Evolutionary conservation across 2,329 filamentous ascomycete genomes (phyloP).

Genomic region (Penicillium sp.): DNA sequence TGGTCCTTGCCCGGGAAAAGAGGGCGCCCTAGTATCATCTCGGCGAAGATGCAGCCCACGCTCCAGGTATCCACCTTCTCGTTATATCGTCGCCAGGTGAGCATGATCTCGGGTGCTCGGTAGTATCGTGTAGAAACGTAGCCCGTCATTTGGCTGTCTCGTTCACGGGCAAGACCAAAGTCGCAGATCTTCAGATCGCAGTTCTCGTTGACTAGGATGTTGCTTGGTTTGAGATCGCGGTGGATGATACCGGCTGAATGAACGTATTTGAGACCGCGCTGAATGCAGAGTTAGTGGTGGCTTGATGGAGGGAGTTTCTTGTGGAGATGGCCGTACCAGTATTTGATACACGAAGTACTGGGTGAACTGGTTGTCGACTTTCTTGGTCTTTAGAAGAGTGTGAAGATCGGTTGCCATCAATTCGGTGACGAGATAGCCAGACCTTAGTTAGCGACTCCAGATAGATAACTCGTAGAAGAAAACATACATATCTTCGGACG

Average conservation of each 20-base stretch:
- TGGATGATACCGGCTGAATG: slow-evolving; percentile 97
- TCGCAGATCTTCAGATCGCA: slow-evolving; percentile 99
- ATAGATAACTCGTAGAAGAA: background rate
- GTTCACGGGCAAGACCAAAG: slow-evolving; percentile 93
- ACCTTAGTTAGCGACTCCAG: background rate
- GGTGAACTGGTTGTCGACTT: slow-evolving; percentile 97
- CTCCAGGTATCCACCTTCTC: slow-evolving; percentile 99
- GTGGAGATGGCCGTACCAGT: slow-evolving; percentile 61
- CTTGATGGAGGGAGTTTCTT: background rate
- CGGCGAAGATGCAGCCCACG: slow-evolving; percentile 95
- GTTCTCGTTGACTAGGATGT: slow-evolving; percentile 99
- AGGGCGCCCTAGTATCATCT: slow-evolving; percentile 97
- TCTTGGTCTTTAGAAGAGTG: slow-evolving; percentile 86
- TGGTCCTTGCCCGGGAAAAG: slow-evolving; percentile 98
- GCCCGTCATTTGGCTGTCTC: slow-evolving; percentile 98
- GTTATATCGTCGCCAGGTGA: slow-evolving; percentile 99
- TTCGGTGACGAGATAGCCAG: slow-evolving; percentile 95
- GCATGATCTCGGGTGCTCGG: slow-evolving; percentile 98
- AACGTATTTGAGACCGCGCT: slow-evolving; percentile 98
- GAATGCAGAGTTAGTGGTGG: slow-evolving; percentile 16
- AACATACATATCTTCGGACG: slow-evolving; percentile 91
- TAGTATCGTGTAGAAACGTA: slow-evolving; percentile 99
- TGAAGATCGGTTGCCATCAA: slow-evolving; percentile 94
- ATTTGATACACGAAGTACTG: slow-evolving; percentile 99
- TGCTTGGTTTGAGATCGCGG: slow-evolving; percentile 95